Conservation (phyloP, 371 early-diverging fungal genomes). For the Batkoa obscura region DNA sequence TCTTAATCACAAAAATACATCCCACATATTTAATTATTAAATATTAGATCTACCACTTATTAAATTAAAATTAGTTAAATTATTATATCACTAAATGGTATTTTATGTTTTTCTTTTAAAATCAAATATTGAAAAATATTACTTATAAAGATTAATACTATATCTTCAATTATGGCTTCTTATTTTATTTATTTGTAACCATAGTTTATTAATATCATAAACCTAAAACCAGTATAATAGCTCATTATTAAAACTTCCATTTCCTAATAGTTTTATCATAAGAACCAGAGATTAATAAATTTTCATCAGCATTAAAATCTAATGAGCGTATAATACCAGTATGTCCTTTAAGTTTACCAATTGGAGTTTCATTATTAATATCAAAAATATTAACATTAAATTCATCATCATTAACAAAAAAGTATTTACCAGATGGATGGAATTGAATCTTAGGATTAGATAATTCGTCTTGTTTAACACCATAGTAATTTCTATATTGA, state of each 20-base stretch:
- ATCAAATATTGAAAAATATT: no score
- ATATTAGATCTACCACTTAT: neutral
- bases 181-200: neutral
- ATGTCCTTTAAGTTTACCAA: constrained; percentile 29
- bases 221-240: neutral
- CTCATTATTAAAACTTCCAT: constrained; percentile 16
- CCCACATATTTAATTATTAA: neutral
- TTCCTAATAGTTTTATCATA: constrained; percentile 28
- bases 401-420: constrained; percentile 51
- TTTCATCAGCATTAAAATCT: constrained; percentile 14
- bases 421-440: constrained; percentile 37
- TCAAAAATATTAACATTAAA: constrained; percentile 32
- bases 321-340: constrained; percentile 22
- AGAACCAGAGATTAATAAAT: constrained; percentile 20
- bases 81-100: neutral
- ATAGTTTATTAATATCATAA: neutral
- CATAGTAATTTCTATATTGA: constrained; percentile 43
- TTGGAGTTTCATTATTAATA: constrained; percentile 25
- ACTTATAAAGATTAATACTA: no score
- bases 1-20: no score
- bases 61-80: neutral
- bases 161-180: no score
- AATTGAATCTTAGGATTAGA: constrained; percentile 33
- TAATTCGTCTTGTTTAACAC: constrained; percentile 34
- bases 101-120: no score